phyloP scores from a whole-genome alignment of 2,329 filamentous ascomycete species.

The Grosmannia serpens region DNA sequence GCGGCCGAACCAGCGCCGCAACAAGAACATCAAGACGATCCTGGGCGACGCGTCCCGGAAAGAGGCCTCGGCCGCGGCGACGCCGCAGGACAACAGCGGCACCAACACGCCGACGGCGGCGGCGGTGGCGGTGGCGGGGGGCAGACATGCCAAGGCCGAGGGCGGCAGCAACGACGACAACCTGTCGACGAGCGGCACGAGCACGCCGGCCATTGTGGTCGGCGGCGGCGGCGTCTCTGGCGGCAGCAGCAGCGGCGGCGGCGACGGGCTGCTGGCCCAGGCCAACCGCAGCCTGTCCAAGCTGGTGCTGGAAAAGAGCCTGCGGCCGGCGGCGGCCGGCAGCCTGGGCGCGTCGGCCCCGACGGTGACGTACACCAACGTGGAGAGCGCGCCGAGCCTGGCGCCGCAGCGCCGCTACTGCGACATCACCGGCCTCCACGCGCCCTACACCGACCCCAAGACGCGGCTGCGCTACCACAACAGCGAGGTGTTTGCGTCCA shows the following conservation, averaged over 20 bases:
- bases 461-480: conserved; percentile 87
- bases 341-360: conserved; percentile 38
- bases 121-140: conserved; percentile 19
- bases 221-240: conserved; percentile 37
- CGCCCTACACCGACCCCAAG: conserved; percentile 90
- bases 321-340: conserved; percentile 25
- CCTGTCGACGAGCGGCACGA: conserved; percentile 44
- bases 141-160: background rate
- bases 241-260: conserved; percentile 22
- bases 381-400: conserved; percentile 79
- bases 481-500: conserved; percentile 76
- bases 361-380: conserved; percentile 84
- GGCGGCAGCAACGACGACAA: conserved; percentile 29
- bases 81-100: conserved; percentile 62
- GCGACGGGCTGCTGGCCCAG: conserved; percentile 49
- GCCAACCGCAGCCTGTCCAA: conserved; percentile 78
- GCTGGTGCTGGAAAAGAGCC: conserved; percentile 76
- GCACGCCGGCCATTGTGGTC: conserved; percentile 45
- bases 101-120: conserved; percentile 51
- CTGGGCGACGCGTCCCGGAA: conserved; percentile 78
- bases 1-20: conserved; percentile 88
- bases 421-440: conserved; percentile 87
- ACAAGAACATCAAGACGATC: conserved; percentile 98
- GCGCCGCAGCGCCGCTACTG: conserved; percentile 83
- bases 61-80: conserved; percentile 80